A percentile compares a stretch with the other conserved stretches of the same genome.
Evolutionary conservation across 1,284 basidiomycete genomes (phyloP).

Genomic region (Ganoderma lingzhi): DNA sequence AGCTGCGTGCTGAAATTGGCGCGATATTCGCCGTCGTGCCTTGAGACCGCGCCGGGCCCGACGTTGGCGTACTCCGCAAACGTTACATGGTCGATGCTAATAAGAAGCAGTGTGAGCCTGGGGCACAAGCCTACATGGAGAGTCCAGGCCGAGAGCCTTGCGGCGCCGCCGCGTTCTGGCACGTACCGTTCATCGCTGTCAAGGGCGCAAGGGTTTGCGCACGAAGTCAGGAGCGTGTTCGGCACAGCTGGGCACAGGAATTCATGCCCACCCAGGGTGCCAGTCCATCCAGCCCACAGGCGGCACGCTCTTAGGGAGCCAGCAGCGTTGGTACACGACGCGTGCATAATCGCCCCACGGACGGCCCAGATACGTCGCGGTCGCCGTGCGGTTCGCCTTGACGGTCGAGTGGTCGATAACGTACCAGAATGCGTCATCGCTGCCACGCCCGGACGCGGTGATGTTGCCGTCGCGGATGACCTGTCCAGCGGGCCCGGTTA

Average conservation of each 20-base stretch:
- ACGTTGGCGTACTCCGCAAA: conserved; percentile 37
- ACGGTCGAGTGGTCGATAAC: conserved; percentile 57
- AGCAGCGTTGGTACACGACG: conserved; percentile 35
- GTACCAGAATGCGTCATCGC: conserved; percentile 51
- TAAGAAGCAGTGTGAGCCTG: conserved; percentile 6
- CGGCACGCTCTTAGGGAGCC: conserved; percentile 32
- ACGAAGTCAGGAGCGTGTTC: neutral
- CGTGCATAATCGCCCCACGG: conserved; percentile 51
- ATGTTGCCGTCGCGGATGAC: conserved; percentile 51
- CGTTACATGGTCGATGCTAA: conserved; percentile 34
- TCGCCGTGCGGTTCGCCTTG: conserved; percentile 50
- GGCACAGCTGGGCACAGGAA: neutral
- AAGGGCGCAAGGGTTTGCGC: neutral
- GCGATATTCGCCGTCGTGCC: conserved; percentile 15
- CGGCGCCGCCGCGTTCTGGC: neutral
- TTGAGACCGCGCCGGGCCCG: conserved; percentile 30
- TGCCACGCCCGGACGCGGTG: conserved; percentile 60
- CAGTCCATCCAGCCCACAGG: conserved; percentile 11
- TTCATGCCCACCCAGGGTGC: conserved; percentile 22
- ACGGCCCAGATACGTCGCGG: conserved; percentile 53
- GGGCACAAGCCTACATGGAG: neutral
- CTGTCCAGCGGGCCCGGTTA: conserved; percentile 16
- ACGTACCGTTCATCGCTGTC: conserved; percentile 16
- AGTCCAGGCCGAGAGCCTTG: neutral
- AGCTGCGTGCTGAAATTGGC: conserved; percentile 36